Conservation (phyloP, 371 early-diverging fungal genomes). For the Catenaria anguillulae region DNA sequence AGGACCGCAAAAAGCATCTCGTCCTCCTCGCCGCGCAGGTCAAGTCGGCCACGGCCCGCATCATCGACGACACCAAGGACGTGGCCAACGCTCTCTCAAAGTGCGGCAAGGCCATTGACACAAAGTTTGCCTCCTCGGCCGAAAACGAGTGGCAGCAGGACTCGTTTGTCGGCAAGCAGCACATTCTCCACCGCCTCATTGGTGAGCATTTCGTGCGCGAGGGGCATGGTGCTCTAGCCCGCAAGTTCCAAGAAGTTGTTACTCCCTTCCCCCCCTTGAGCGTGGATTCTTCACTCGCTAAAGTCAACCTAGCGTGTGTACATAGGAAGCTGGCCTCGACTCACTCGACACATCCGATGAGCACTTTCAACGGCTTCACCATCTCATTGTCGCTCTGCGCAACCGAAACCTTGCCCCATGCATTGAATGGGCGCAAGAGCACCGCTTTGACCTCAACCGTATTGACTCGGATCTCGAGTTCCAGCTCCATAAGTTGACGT, state of each 20-base stretch:
- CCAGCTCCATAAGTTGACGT: constrained; percentile 57
- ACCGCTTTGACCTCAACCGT: constrained; percentile 38
- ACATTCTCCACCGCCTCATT: constrained; percentile 40
- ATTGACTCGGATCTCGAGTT: constrained; percentile 65
- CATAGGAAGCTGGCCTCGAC: constrained; percentile 29
- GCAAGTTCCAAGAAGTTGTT: constrained; percentile 40
- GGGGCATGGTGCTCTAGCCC: constrained; percentile 63
- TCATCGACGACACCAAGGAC: constrained; percentile 47
- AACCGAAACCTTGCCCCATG: constrained; percentile 3
- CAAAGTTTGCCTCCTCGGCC: constrained; percentile 12
- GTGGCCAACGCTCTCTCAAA: constrained; percentile 42
- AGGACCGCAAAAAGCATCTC: neutral
- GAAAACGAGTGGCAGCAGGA: constrained; percentile 30
- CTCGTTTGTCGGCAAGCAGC: constrained; percentile 50
- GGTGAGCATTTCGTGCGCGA: constrained; percentile 71
- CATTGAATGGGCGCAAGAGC: constrained; percentile 51
- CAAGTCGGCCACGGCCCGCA: constrained; percentile 8
- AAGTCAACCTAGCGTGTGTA: no score
- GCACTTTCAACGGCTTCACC: constrained; percentile 47
- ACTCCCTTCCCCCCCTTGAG: no score
- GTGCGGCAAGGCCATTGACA: constrained; percentile 62
- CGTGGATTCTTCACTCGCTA: no score
- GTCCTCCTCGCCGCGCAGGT: neutral
- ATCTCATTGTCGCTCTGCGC: constrained; percentile 31
- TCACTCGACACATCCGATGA: constrained; percentile 21